phyloP scores from a whole-genome alignment of 352 stramenopile species.

The Phytophthora pinifolia region DNA sequence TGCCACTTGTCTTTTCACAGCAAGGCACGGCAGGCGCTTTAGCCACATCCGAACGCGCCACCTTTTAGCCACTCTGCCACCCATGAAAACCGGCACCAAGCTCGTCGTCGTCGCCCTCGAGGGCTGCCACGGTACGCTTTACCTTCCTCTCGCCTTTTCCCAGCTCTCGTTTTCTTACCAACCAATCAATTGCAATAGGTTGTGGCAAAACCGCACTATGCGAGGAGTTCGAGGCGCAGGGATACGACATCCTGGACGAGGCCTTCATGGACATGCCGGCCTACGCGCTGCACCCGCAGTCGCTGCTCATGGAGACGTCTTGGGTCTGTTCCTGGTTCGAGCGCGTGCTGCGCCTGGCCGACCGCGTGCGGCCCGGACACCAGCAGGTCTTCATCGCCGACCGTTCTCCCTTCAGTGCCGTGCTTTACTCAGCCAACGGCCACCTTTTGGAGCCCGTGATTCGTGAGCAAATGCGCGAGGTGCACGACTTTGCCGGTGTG shows the following conservation, averaged over 20 bases:
- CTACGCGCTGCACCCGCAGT: conserved; percentile 87
- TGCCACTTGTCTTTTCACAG: background rate
- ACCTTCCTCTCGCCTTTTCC: background rate
- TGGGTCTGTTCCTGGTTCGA: conserved; percentile 92
- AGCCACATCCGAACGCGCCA: conserved; percentile 14
- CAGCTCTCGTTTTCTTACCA: conserved; percentile 7
- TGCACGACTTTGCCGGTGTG: conserved; percentile 68
- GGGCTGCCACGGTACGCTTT: conserved; percentile 69
- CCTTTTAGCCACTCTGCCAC: background rate
- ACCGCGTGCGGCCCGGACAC: conserved; percentile 39
- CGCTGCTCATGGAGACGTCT: conserved; percentile 88
- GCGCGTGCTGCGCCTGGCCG: conserved; percentile 75
- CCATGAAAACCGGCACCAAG: conserved; percentile 51
- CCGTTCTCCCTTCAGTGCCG: conserved; percentile 81
- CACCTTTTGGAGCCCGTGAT: conserved; percentile 82
- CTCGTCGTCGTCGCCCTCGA: conserved; percentile 85
- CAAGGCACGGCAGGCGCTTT: background rate
- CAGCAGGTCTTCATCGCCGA: conserved; percentile 84
- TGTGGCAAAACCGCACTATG: conserved; percentile 83
- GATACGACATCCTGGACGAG: conserved; percentile 84
- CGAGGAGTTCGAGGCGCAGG: conserved; percentile 71
- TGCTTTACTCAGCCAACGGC: conserved; percentile 79
- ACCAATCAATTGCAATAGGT: conserved; percentile 23
- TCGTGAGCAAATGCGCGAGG: conserved; percentile 79
- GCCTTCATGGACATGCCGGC: conserved; percentile 89